A percentile compares a stretch with the other conserved stretches of the same genome.
phyloP scores from a whole-genome alignment of 371 early-diverging fungal species.

The Dichotomocladium elegans region DNA sequence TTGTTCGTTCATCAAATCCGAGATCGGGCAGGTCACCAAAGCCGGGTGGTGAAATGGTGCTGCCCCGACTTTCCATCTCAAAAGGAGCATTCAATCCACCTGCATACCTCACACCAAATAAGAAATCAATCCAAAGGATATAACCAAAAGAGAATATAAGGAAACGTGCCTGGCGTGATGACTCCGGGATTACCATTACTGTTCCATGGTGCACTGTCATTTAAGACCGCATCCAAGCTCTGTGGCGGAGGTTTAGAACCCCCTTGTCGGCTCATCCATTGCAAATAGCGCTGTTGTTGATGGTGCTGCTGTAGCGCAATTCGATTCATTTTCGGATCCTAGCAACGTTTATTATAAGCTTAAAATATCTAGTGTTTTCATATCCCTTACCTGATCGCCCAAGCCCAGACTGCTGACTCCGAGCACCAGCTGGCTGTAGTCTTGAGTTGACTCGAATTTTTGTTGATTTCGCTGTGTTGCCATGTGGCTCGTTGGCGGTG shows the following conservation, averaged over 20 bases:
- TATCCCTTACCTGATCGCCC: conserved; percentile 29
- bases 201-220: conserved; percentile 19
- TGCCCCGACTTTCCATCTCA: conserved; percentile 11
- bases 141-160: conserved; percentile 3
- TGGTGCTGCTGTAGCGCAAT: conserved; percentile 13
- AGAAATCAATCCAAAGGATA: conserved; percentile 12
- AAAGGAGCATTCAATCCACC: conserved; percentile 16
- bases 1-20: conserved; percentile 11
- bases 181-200: conserved; percentile 13
- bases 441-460: neutral
- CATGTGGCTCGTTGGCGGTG: conserved; percentile 29
- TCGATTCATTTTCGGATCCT: neutral
- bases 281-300: conserved; percentile 12
- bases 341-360: neutral
- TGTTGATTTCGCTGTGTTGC: conserved; percentile 5
- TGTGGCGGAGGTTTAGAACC: conserved; percentile 15
- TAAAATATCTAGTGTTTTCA: neutral
- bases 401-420: conserved; percentile 27
- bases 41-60: conserved; percentile 3
- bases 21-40: conserved; percentile 8
- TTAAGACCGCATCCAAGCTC: conserved; percentile 32
- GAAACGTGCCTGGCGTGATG: conserved; percentile 9
- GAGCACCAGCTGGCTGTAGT: conserved; percentile 24
- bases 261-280: conserved; percentile 13
- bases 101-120: too few species aligned